Evolutionary conservation across 352 stramenopile genomes (phyloP), one percentile per base, ranked within the genome.

Genomic region (Pythium oligandrum): DNA sequence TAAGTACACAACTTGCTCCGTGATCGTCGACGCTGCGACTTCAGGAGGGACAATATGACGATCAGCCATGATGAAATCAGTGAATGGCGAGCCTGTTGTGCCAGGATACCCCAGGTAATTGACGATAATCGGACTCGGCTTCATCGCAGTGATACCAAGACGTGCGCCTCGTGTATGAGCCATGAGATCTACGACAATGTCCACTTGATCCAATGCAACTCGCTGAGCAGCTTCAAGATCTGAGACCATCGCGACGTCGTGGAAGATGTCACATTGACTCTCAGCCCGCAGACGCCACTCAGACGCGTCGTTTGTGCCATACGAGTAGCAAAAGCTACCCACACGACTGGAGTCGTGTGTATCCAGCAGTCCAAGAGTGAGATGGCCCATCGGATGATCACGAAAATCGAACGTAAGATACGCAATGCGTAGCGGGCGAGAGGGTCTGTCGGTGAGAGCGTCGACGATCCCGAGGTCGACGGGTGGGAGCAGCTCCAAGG

Each of bases 91-190:
- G 5, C 93, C 93, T 37, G 82, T 84, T 0, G 90, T 97, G 17
- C 91, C 91, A 1, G 92, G 91, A 61, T 86, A 98, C 2, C 90
- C 92, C 3, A 98, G 57, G 51, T 97, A 98, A 39, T 93, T 97
- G 34, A 97, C 77, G 4, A 87, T 48, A 4, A 96, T 66, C 1
- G 53, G 67, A 12, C 67, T 87, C 0, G 78, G 88, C 0, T 67
- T 61, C n/a, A 90, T 60, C 4, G 84, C 72, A 10, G 62, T 47
- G 38, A 95, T 88, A 7, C 72, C 70, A 43, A 82, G 44, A 39
- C 91, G 70, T 4, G 80, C 77, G 4, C 89, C 88, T 30, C 86
- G 86, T 3, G 92, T 98, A 57, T 96, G 86, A 3, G 68, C 84
- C 86, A 97, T 97, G 48, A 98, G 77, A 45, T 98, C 91, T 4